Evolutionary conservation across 225 moss, liverwort and hornwort species (phyloP).

Genomic region (Bryum argenteum): DNA sequence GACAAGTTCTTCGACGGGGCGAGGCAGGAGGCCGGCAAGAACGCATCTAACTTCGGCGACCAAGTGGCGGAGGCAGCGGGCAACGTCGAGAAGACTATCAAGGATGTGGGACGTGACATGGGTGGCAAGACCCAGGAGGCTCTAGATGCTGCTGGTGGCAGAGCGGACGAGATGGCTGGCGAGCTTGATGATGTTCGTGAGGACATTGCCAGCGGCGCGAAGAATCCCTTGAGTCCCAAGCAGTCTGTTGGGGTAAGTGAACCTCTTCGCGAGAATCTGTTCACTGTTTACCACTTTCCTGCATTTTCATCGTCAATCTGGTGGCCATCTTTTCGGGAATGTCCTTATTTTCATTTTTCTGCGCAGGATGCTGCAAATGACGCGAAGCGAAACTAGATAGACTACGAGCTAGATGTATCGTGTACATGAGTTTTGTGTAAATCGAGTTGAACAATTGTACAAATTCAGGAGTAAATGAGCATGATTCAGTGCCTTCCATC

Average conservation of each 20-base stretch:
- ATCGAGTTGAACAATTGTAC: slow-evolving; percentile 16
- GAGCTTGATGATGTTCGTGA: slow-evolving; percentile 30
- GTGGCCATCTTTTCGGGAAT: neutral
- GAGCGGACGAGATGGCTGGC: slow-evolving; percentile 28
- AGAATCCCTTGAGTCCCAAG: slow-evolving; percentile 25
- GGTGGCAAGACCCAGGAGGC: slow-evolving; percentile 54
- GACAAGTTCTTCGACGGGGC: slow-evolving; percentile 50
- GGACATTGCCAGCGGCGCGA: slow-evolving; percentile 35
- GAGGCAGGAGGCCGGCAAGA: slow-evolving; percentile 45
- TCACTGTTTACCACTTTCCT: no score
- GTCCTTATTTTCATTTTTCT: neutral
- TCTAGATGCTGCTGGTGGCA: slow-evolving; percentile 33
- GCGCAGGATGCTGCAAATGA: slow-evolving; percentile 31
- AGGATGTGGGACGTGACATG: slow-evolving; percentile 54
- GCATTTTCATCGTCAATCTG: neutral
- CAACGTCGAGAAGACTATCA: slow-evolving; percentile 21
- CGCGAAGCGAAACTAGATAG: neutral
- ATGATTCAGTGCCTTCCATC: no score
- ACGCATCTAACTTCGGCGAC: slow-evolving; percentile 37
- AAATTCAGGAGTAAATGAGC: neutral
- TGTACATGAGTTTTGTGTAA: neutral
- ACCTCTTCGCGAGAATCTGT: neutral
- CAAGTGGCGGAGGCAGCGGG: slow-evolving; percentile 17
- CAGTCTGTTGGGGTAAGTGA: slow-evolving; percentile 20
- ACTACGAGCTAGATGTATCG: no score